Conservation (phyloP, 2,329 filamentous ascomycete species). For the Botryosphaeria dothidea region DNA sequence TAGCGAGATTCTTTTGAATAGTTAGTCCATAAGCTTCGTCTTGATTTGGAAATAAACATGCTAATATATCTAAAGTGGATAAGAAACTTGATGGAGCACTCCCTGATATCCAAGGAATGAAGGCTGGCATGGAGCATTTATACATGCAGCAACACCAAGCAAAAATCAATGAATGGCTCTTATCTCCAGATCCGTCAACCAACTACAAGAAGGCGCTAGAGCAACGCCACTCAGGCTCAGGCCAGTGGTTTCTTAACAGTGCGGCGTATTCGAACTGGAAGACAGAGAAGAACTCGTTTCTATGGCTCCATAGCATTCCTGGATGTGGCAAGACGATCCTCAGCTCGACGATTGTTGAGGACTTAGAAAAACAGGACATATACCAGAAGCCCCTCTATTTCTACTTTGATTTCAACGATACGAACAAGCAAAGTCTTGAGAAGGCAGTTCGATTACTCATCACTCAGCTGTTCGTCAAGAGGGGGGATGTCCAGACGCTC, state of each 20-base stretch:
- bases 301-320: constrained; percentile 42
- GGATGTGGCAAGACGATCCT: constrained; percentile 48
- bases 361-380: constrained; percentile 29
- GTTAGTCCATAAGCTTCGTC: too few species aligned
- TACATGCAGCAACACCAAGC: too few species aligned
- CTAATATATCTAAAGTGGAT: too few species aligned
- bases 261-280: constrained; percentile 30
- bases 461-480: constrained; percentile 29
- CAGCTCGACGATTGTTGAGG: constrained; percentile 39
- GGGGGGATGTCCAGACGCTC: not conserved
- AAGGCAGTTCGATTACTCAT: constrained; percentile 34
- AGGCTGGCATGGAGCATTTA: too few species aligned
- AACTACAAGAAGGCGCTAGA: constrained; percentile 30
- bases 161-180: too few species aligned
- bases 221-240: constrained; percentile 27
- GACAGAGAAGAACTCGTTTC: constrained; percentile 25
- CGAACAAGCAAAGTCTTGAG: constrained; percentile 31
- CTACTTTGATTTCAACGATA: constrained; percentile 33
- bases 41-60: too few species aligned
- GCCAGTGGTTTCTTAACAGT: constrained; percentile 32
- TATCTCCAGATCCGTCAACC: constrained; percentile 31
- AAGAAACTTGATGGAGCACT: too few species aligned
- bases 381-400: constrained; percentile 14
- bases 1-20: too few species aligned
- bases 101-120: too few species aligned